Percentiles rank a stretch among this genome's conserved stretches.
phyloP scores from a whole-genome alignment of 2,329 filamentous ascomycete genomes.

The Leptographium galeiforme region DNA sequence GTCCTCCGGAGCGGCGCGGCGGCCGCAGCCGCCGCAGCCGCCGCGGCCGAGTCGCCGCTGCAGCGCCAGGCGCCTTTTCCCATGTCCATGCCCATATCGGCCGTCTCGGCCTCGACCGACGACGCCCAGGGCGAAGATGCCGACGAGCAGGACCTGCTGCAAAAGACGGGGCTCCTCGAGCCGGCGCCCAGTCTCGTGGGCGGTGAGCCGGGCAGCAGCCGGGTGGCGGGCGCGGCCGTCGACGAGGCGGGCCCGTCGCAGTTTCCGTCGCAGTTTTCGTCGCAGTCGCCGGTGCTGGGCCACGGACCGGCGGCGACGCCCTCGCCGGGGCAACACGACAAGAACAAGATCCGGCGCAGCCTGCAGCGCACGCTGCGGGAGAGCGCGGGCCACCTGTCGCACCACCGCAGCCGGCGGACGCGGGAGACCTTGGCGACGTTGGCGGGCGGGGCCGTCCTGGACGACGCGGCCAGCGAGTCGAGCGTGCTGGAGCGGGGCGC shows the following conservation, averaged over 20 bases:
- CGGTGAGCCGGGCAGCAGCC: slow-evolving; percentile 1
- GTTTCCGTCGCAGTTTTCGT: not conserved
- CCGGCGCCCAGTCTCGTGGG: slow-evolving; percentile 11
- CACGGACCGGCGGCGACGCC: slow-evolving; percentile 33
- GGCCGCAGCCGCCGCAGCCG: too few relatives aligned
- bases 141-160: slow-evolving; percentile 52
- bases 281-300: slow-evolving; percentile 53
- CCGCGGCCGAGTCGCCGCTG: slow-evolving; percentile 3
- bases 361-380: slow-evolving; percentile 84
- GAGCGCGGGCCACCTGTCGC: slow-evolving; percentile 50
- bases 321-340: slow-evolving; percentile 25
- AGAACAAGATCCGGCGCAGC: slow-evolving; percentile 65
- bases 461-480: slow-evolving; percentile 33
- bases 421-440: slow-evolving; percentile 57
- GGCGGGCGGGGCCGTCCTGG: slow-evolving; percentile 37
- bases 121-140: slow-evolving; percentile 33
- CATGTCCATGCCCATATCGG: not conserved
- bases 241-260: not conserved
- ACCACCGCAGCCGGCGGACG: slow-evolving; percentile 61
- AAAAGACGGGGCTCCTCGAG: slow-evolving; percentile 53
- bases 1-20: too few relatives aligned
- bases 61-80: not conserved
- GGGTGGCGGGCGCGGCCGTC: slow-evolving; percentile 24
- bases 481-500: slow-evolving; percentile 65
- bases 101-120: not conserved